A percentile compares a stretch with the other conserved stretches of the same genome.
Evolutionary conservation across 495 filamentous ascomycete species (phyloP).

Genomic region (Hypomontagnella submonticulosa): DNA sequence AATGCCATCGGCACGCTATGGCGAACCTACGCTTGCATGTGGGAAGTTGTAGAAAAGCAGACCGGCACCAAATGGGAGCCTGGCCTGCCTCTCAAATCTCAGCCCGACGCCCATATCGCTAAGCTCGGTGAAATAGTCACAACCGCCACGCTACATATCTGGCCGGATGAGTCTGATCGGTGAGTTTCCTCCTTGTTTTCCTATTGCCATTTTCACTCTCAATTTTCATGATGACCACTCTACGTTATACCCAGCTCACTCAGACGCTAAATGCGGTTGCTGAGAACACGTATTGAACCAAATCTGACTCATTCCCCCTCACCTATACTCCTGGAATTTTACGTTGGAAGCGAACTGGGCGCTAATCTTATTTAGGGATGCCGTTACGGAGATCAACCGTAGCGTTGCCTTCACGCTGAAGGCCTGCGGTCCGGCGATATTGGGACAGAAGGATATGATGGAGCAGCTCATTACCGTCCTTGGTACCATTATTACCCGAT

Average conservation of each 20-base stretch:
- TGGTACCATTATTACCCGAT: slow-evolving; percentile 81
- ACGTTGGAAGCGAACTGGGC: slow-evolving; percentile 25
- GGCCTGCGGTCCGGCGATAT: slow-evolving; percentile 87
- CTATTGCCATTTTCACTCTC: slow-evolving; percentile 25
- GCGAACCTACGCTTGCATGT: slow-evolving; percentile 92
- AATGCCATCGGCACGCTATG: slow-evolving; percentile 89
- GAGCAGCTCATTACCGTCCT: slow-evolving; percentile 68
- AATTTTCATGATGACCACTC: slow-evolving; percentile 80
- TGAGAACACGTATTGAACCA: slow-evolving; percentile 81
- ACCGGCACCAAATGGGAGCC: slow-evolving; percentile 86
- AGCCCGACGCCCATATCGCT: slow-evolving; percentile 78
- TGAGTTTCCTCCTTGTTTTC: slow-evolving; percentile 62
- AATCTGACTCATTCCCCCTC: slow-evolving; percentile 55
- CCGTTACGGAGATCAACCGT: slow-evolving; percentile 94
- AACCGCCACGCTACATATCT: slow-evolving; percentile 83
- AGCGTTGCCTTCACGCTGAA: slow-evolving; percentile 94
- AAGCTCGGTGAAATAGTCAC: slow-evolving; percentile 90
- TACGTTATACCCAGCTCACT: slow-evolving; percentile 99
- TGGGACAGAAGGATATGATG: slow-evolving; percentile 72
- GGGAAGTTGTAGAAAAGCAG: slow-evolving; percentile 82
- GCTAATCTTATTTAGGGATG: slow-evolving; percentile 70
- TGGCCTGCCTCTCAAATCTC: slow-evolving; percentile 82
- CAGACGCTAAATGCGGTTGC: slow-evolving; percentile 88
- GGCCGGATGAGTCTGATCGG: slow-evolving; percentile 92
- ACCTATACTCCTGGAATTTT: slow-evolving; percentile 10